phyloP scores from a whole-genome alignment of 2,329 filamentous ascomycete genomes.

The Sarocladiaceae sp. region DNA sequence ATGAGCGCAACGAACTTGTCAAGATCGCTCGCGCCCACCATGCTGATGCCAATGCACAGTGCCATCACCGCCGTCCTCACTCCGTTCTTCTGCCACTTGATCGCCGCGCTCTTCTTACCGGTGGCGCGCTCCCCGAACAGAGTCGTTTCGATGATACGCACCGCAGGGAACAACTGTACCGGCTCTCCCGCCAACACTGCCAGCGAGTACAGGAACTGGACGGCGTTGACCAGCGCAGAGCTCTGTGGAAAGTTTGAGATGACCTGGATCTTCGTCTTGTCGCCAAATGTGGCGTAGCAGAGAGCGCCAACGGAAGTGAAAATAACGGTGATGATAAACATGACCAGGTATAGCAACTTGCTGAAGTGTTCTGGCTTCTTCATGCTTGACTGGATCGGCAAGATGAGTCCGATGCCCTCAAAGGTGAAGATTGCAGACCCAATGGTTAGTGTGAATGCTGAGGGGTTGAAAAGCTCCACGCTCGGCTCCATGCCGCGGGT shows the following conservation, averaged over 20 bases:
- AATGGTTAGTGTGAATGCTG: slow-evolving; percentile 62
- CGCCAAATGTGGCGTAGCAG: slow-evolving; percentile 69
- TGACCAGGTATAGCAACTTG: slow-evolving; percentile 59
- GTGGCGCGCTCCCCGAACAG: slow-evolving; percentile 59
- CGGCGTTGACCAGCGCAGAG: slow-evolving; percentile 65
- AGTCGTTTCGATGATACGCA: slow-evolving; percentile 63
- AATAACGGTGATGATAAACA: slow-evolving; percentile 66
- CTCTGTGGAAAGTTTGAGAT: slow-evolving; percentile 70
- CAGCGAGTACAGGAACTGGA: slow-evolving; percentile 68
- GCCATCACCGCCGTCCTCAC: slow-evolving; percentile 53
- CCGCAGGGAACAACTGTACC: slow-evolving; percentile 68
- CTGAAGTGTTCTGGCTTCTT: slow-evolving; percentile 61
- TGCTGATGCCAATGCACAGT: slow-evolving; percentile 54
- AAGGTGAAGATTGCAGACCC: slow-evolving; percentile 73
- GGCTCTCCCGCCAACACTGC: slow-evolving; percentile 69
- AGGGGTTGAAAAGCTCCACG: slow-evolving; percentile 64
- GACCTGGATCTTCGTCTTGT: slow-evolving; percentile 63
- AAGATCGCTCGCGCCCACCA: slow-evolving; percentile 60
- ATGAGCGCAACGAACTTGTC: slow-evolving; percentile 72
- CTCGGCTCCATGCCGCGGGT: slow-evolving; percentile 49
- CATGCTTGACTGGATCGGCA: slow-evolving; percentile 74
- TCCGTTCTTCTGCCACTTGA: slow-evolving; percentile 73
- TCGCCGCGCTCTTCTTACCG: slow-evolving; percentile 56
- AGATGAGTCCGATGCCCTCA: slow-evolving; percentile 69
- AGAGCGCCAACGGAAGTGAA: slow-evolving; percentile 68